phyloP scores from a whole-genome alignment of 352 stramenopile genomes.

The Phytophthora meadii region DNA sequence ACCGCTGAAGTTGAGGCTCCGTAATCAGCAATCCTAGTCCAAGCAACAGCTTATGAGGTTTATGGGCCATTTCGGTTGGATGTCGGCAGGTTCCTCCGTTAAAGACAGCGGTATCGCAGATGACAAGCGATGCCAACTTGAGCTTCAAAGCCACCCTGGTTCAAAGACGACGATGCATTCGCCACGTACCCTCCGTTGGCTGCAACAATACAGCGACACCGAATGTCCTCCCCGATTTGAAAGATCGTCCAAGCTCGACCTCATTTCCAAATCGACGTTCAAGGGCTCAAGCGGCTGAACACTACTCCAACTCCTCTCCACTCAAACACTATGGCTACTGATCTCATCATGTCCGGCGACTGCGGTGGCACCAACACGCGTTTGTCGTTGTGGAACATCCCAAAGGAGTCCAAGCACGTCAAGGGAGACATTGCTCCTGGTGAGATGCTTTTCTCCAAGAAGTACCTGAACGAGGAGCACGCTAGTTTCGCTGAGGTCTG shows the following conservation, averaged over 20 bases:
- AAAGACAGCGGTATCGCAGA: constrained; percentile 19
- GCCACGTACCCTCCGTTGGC: constrained; percentile 9
- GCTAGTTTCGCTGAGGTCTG: constrained; percentile 87
- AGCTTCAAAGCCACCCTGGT: constrained; percentile 18
- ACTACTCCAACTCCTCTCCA: neutral
- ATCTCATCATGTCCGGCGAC: constrained; percentile 89
- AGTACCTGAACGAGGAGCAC: constrained; percentile 86
- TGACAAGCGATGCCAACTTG: constrained; percentile 26
- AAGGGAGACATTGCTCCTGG: constrained; percentile 35
- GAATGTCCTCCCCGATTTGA: constrained; percentile 10
- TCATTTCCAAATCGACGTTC: neutral
- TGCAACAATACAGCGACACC: constrained; percentile 10
- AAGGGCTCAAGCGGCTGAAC: constrained; percentile 15
- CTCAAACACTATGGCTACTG: constrained; percentile 24
- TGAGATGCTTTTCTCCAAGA: constrained; percentile 71
- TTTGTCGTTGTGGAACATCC: constrained; percentile 88
- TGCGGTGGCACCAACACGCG: constrained; percentile 97
- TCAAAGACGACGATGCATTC: constrained; percentile 19
- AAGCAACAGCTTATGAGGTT: neutral
- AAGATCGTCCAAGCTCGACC: constrained; percentile 15
- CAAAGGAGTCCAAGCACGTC: constrained; percentile 37
- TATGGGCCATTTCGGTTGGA: neutral
- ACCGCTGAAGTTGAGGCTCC: constrained; percentile 30
- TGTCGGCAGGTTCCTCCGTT: neutral
- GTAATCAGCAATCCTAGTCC: constrained; percentile 20